Percentiles rank a stretch among this genome's conserved stretches.
Evolutionary conservation across 2,329 filamentous ascomycete species (phyloP).

Genomic region (Lecanicillium sp.): DNA sequence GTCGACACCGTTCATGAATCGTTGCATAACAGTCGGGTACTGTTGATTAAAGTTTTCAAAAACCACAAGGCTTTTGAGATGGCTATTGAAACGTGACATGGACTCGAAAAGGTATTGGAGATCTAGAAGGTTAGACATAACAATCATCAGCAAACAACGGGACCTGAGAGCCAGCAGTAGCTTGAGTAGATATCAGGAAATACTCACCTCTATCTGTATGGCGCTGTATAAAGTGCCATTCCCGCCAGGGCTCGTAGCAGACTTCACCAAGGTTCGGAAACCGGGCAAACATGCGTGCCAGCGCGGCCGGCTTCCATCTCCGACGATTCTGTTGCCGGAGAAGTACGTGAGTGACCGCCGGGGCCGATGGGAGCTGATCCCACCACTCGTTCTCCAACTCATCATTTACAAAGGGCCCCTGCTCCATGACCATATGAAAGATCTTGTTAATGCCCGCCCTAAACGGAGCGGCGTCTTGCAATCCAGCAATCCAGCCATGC

Average conservation of each 20-base stretch:
- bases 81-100: too few relatives aligned
- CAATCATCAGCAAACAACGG: too few relatives aligned
- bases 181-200: slow-evolving; percentile 10
- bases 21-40: too few relatives aligned
- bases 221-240: slow-evolving; percentile 14
- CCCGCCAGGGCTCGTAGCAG: slow-evolving; percentile 30
- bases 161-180: slow-evolving; percentile 14
- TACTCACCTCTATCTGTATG: slow-evolving; percentile 22
- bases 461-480: slow-evolving; percentile 12
- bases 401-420: slow-evolving; percentile 18
- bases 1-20: too few relatives aligned
- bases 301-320: slow-evolving; percentile 22
- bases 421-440: slow-evolving; percentile 22
- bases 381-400: slow-evolving; percentile 22
- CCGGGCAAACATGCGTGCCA: slow-evolving; percentile 24
- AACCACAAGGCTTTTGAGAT: too few relatives aligned
- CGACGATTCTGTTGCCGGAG: slow-evolving; percentile 28
- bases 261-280: slow-evolving; percentile 27
- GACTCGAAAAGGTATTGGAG: too few relatives aligned
- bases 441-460: slow-evolving; percentile 9
- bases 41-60: too few relatives aligned
- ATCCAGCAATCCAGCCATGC: slow-evolving; percentile 22
- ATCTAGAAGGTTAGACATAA: too few relatives aligned
- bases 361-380: slow-evolving; percentile 23
- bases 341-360: slow-evolving; percentile 22